Percentiles rank a stretch among this genome's conserved stretches.
phyloP scores from a whole-genome alignment of 2,329 filamentous ascomycete species.

The Rutstroemia sp. region DNA sequence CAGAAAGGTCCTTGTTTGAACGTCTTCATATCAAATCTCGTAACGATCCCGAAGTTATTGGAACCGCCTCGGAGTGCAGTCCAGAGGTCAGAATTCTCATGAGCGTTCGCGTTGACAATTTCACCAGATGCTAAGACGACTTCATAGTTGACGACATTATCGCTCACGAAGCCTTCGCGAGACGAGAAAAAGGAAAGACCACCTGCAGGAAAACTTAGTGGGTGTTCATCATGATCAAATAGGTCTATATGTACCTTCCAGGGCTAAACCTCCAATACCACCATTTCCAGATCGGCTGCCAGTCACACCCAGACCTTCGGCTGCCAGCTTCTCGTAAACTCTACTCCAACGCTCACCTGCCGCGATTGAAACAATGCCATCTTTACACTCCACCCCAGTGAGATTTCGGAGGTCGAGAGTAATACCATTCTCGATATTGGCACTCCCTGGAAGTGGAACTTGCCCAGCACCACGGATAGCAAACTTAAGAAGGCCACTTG shows the following conservation, averaged over 20 bases:
- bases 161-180: constrained; percentile 40
- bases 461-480: background rate
- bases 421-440: constrained; percentile 4
- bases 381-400: background rate
- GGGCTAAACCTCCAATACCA: constrained; percentile 11
- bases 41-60: constrained; percentile 47
- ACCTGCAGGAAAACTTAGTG: constrained; percentile 11
- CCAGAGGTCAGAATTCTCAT: constrained; percentile 42
- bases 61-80: constrained; percentile 47
- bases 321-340: background rate
- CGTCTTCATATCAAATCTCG: constrained; percentile 31
- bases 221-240: background rate
- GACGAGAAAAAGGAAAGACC: constrained; percentile 18
- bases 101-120: constrained; percentile 35
- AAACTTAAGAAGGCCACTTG: background rate
- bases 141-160: constrained; percentile 42
- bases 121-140: constrained; percentile 44
- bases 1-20: constrained; percentile 10
- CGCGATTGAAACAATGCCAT: background rate
- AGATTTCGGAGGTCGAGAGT: constrained; percentile 4
- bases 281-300: background rate
- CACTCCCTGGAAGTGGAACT: background rate
- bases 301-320: background rate
- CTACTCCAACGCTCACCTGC: background rate
- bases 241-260: background rate